Base-by-base conservation (phyloP, 2,329 filamentous ascomycete genomes). In the Rhinocladiella similis region DNA sequence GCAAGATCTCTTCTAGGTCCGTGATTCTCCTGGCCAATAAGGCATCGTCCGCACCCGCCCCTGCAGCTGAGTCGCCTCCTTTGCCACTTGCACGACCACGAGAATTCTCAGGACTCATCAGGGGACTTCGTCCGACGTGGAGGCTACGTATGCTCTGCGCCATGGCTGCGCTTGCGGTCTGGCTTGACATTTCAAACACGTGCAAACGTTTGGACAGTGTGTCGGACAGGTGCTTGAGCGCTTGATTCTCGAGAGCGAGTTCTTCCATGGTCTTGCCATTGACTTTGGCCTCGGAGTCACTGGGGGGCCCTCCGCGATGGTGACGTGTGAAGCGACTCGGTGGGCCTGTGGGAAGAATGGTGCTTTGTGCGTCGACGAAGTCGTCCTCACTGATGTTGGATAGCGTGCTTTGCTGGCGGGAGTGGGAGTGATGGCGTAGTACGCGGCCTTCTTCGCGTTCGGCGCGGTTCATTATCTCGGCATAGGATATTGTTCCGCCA, bases 401-500 rank as follows among this genome's bases (percentile, higher is more conserved):
- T 57, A 78, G 77, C 38, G 71, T 74, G 45, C 68, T 73, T 46
- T 68, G 68, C 49, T 72, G 56, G 65, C 67, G 39, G 10, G 29
- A 33, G 10, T 33, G 29, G 10, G 29, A 9, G 65, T 56, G 53
- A 49, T 61, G 56, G 50, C 66, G 56, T 36, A 57, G 6, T 20
- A 69, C 66, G 22, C 72, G 72, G 6, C 71, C 69, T 51, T 75
- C 71, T 67, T 67, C 72, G 52, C 75, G 79, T 59, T 77, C 73
- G 6, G 75, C 74, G 22, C 77, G 72, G 29, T 73, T 87, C 18
- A 96, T 77, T 50, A 99, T 97, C 60, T 89, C 91, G 43, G 94
- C 92, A 68, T 97, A 99, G 0, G 91, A 94, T 58, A 92, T 88
- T 2, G 91, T 97, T 62, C 93, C 91, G 4, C 94, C 93, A 16